A percentile compares a stretch with the other conserved stretches of the same genome.
Conservation (phyloP, 352 stramenopile genomes). For the Globisporangium iwayamae region DNA sequence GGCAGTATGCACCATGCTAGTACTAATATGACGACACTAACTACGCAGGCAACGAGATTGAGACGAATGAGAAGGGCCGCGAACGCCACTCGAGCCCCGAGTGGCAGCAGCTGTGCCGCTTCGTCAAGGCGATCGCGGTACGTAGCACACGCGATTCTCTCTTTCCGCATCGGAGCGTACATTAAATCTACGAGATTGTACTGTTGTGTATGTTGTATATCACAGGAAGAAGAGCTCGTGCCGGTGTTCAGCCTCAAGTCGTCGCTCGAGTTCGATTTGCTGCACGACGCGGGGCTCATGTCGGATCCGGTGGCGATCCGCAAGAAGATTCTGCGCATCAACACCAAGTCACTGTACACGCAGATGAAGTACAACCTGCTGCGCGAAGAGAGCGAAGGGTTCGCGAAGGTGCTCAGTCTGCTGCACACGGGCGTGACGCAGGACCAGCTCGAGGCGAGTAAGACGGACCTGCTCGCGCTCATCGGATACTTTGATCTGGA, state of each 20-base stretch:
- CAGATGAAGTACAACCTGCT: conserved; percentile 97
- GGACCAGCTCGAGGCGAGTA: conserved; percentile 59
- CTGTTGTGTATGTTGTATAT: neutral
- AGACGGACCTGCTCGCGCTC: conserved; percentile 69
- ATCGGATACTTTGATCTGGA: conserved; percentile 95
- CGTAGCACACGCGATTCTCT: neutral
- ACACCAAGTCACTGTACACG: conserved; percentile 90
- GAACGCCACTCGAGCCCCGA: conserved; percentile 64
- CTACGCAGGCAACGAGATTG: conserved; percentile 58
- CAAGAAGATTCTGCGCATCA: conserved; percentile 81
- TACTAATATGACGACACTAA: neutral
- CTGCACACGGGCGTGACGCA: conserved; percentile 69
- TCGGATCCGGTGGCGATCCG: conserved; percentile 43
- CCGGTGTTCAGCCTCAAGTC: conserved; percentile 48
- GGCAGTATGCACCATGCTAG: neutral
- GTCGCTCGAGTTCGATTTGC: conserved; percentile 69
- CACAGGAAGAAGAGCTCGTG: conserved; percentile 70
- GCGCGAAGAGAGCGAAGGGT: conserved; percentile 95
- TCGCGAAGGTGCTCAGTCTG: conserved; percentile 89
- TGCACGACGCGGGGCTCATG: conserved; percentile 63
- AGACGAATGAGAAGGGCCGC: conserved; percentile 59
- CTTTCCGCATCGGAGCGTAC: too few species aligned
- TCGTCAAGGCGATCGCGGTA: conserved; percentile 59
- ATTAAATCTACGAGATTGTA: too few species aligned
- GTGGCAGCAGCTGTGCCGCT: conserved; percentile 61